Evolutionary conservation across 768 basidiomycete genomes (phyloP), one percentile per base, ranked within the genome.

Genomic region (Pisolithus tinctorius): DNA sequence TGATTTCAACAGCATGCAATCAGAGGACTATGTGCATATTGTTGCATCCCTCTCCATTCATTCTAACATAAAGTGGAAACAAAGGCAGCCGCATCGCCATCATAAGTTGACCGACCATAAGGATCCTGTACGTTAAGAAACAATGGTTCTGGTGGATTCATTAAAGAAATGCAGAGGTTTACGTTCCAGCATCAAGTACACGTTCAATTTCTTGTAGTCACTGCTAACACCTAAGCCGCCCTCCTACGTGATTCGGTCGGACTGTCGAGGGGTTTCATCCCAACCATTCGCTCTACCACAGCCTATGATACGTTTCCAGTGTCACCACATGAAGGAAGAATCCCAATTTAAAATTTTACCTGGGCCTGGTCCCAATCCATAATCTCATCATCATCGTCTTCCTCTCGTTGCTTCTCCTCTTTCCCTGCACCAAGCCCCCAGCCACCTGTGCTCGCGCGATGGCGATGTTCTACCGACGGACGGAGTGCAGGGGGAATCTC

Each of bases 351-450:
- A n/a, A 42, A 38, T 46, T 61, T 51, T 52, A 80, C 83, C 75
- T 88, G 84, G 38, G 79, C 80, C 61, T 86, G 78, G 58, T 85
- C 85, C 82, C 81, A 85, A 53, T 85, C 81, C 58, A 80, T 63
- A 9, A 71, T 62, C 46, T 81, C 82, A 23, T 84, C 83, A 6
- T 85, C 82, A 34, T 85, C 84, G 5, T 84, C 83, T 3, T 78
- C 82, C 17, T 79, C 80, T 20, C 67, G 69, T 20, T 70, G 67
- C 59, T 71, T 78, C 46, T 79, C 81, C 49, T 79, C 78, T 53
- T 79, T 73, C 26, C 80, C 79, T 5, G 71, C 77, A 6, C 84
- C 87, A 2, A 88, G 69, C 3, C 85, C 87, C 86, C 86, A 89
- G 13, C 86, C 86, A 11, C 84, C 83, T n/a, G 77, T 71, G 54